Base-by-base conservation (phyloP, 306 rosid species). In the Cyclanthera cordifolia region DNA sequence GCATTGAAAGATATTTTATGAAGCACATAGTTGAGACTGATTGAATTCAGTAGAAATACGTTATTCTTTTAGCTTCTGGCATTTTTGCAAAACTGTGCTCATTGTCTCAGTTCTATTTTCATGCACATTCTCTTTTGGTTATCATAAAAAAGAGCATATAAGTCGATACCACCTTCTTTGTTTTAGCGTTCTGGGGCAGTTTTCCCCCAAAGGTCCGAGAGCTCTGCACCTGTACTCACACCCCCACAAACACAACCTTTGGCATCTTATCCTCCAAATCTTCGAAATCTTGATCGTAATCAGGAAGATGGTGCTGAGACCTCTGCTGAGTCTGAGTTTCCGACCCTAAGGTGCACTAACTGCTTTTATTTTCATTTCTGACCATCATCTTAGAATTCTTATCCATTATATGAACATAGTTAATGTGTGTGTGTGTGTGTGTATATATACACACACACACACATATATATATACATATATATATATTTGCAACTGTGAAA, bases 241-340 rank as follows among this genome's bases (percentile, higher is more conserved):
- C 99, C 99, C 0, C 83, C 82, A 60, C 99, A 94, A 83, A 83
- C 97, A 37, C 96, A 86, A 25, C 96, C 99, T 41, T 85, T 90
- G 72, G 23, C 96, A 74, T 84, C 97, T 41, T 81, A 81, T 70
- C 95, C 99, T 67, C 95, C 77, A 67, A 88, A 86, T 81, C 32
- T 90, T 58, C 88, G 82, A 27, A 78, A 83, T 59, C 20, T 81
- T 71, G 86, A 76, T 71, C 41, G 56, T 71, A 37, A 48, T 67
- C 85, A 1, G 67, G 84, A 53, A 71, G 89, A 81, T 30, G 70
- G 70, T 72, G 86, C 97, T 54, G 96, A 86, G 82, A 66, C 96
- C 67, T 86, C 99, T 19, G 78, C 77, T 0, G 95, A 85, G 74
- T 77, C 95, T 3, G 99, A 90, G 80, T 90, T 85, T 76, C 97